phyloP scores from a whole-genome alignment of 2,329 filamentous ascomycete species.

The Diaporthe sp. region DNA sequence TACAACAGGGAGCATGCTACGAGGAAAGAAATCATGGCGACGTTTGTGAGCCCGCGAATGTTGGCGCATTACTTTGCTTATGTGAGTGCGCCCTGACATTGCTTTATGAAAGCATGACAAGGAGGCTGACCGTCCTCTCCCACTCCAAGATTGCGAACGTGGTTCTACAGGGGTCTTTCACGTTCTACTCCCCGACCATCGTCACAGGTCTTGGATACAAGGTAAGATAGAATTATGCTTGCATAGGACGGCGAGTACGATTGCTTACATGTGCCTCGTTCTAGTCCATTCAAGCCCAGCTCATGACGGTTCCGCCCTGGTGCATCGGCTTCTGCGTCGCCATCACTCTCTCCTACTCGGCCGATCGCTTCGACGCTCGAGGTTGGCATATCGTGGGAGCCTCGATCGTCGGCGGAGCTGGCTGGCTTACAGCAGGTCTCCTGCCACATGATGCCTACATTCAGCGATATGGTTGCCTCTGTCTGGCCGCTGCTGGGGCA shows the following conservation, averaged over 20 bases:
- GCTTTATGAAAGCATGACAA: rapidly evolving
- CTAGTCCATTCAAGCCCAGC: constrained; percentile 45
- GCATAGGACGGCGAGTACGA: rapidly evolving
- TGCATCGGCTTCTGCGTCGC: constrained; percentile 45
- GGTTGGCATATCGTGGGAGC: constrained; percentile 45
- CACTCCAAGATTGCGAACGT: constrained; percentile 44
- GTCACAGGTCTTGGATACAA: constrained; percentile 55
- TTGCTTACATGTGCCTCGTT: background rate
- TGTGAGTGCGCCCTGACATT: background rate
- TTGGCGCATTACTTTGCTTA: constrained; percentile 49
- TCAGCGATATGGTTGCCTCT: constrained; percentile 51
- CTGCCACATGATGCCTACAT: constrained; percentile 44
- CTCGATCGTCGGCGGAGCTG: constrained; percentile 46
- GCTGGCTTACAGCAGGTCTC: constrained; percentile 49
- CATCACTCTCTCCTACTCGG: constrained; percentile 44
- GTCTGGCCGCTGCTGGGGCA: constrained; percentile 52
- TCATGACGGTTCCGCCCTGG: constrained; percentile 47
- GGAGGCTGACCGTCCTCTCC: constrained; percentile 43
- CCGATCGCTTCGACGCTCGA: constrained; percentile 43
- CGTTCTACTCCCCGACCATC: constrained; percentile 66
- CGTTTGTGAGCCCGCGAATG: constrained; percentile 53
- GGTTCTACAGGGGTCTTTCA: constrained; percentile 52
- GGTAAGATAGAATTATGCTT: too few species aligned
- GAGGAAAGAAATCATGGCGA: constrained; percentile 51
- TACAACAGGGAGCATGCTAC: constrained; percentile 51